Conservation (phyloP, 352 stramenopile species). For the Globisporangium emineosum region DNA sequence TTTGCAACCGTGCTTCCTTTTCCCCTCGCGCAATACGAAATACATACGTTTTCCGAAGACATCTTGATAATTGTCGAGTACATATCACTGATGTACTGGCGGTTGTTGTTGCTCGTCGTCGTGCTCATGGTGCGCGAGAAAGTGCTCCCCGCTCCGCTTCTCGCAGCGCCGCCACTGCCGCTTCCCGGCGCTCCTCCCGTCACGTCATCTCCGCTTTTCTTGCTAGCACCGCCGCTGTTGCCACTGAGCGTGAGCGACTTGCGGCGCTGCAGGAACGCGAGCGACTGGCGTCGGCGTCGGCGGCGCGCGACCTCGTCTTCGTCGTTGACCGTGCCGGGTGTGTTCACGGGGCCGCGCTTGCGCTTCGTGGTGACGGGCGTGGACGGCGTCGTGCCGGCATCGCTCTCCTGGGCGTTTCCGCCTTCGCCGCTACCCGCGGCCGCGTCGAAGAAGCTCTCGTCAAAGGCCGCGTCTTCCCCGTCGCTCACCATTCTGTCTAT, state of each 20-base stretch:
- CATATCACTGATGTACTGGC: slow-evolving; percentile 89
- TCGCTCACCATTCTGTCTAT: slow-evolving; percentile 11
- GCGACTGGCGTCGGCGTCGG: slow-evolving; percentile 54
- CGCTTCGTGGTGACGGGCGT: slow-evolving; percentile 26
- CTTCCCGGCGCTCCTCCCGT: slow-evolving; percentile 4
- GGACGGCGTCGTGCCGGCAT: slow-evolving; percentile 6
- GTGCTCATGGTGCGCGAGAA: slow-evolving; percentile 14
- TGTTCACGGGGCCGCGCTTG: slow-evolving; percentile 30
- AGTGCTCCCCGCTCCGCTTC: not conserved
- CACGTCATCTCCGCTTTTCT: slow-evolving; percentile 15
- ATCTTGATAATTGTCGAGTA: slow-evolving; percentile 92
- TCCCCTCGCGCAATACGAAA: not conserved
- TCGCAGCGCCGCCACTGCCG: not conserved
- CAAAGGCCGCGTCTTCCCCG: slow-evolving; percentile 13
- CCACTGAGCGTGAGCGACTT: slow-evolving; percentile 57
- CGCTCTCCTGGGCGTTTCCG: slow-evolving; percentile 2
- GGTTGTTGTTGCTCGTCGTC: slow-evolving; percentile 26
- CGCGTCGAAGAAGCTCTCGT: slow-evolving; percentile 22
- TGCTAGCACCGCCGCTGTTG: slow-evolving; percentile 20
- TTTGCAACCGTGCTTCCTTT: not conserved
- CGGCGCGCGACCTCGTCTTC: slow-evolving; percentile 67
- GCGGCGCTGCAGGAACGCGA: slow-evolving; percentile 69
- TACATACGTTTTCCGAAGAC: slow-evolving; percentile 85
- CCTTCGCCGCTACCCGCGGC: not conserved
- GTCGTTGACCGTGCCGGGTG: slow-evolving; percentile 40